A percentile compares a stretch with the other conserved stretches of the same genome.
phyloP scores from a whole-genome alignment of 768 basidiomycete genomes.

The Pleurotus salmoneostramineus region DNA sequence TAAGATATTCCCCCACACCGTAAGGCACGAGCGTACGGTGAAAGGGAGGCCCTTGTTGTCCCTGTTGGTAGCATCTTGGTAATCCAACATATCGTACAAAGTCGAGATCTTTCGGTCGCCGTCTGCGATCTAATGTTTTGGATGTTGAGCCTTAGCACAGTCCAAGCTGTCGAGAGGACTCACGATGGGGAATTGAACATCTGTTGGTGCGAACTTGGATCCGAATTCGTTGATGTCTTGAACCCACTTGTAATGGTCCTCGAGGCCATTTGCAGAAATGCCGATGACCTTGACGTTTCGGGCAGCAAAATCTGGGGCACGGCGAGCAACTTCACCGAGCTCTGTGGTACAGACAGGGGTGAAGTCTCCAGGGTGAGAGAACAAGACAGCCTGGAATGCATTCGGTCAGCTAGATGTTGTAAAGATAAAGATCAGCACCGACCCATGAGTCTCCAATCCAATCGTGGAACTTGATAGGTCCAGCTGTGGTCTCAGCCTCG shows the following conservation, averaged over 20 bases:
- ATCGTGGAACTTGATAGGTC: conserved; percentile 88
- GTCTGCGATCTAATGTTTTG: conserved; percentile 77
- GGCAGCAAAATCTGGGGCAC: conserved; percentile 76
- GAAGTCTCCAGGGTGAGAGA: conserved; percentile 94
- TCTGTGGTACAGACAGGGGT: conserved; percentile 97
- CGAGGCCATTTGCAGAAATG: conserved; percentile 86
- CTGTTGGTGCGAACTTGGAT: conserved; percentile 62
- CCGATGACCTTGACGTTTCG: conserved; percentile 93
- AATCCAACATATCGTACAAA: conserved; percentile 94
- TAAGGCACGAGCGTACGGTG: conserved; percentile 50
- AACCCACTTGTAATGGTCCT: conserved; percentile 86
- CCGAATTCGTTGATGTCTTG: conserved; percentile 82
- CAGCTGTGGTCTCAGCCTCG: conserved; percentile 83
- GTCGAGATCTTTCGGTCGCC: conserved; percentile 79
- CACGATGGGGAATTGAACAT: conserved; percentile 90
- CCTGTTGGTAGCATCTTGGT: conserved; percentile 89
- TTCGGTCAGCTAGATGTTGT: conserved; percentile 2
- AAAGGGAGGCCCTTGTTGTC: conserved; percentile 89
- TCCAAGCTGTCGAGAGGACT: not conserved
- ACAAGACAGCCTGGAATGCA: conserved; percentile 64
- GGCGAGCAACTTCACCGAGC: conserved; percentile 92
- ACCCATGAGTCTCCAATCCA: conserved; percentile 91
- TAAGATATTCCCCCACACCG: not conserved
- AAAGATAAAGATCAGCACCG: conserved; percentile 17
- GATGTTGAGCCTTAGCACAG: not conserved